Conservation (phyloP, 768 basidiomycete genomes). For the Hebeloma cylindrosporum region DNA sequence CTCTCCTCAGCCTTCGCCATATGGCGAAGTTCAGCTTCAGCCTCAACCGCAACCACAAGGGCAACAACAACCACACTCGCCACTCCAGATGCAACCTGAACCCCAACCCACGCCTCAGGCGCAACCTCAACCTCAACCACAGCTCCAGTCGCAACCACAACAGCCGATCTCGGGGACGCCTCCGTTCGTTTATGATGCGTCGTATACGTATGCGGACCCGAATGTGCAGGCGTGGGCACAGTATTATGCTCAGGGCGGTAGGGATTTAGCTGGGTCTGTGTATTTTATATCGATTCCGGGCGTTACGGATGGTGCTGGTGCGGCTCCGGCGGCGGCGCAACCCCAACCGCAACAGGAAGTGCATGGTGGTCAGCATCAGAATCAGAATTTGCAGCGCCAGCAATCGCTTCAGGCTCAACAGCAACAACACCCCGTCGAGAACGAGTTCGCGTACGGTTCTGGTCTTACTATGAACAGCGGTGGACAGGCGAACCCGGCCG, state of each 20-base stretch:
- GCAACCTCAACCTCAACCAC: slow-evolving; percentile 27
- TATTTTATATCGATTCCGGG: slow-evolving; percentile 83
- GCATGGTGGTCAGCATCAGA: slow-evolving; percentile 24
- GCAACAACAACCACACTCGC: slow-evolving; percentile 21
- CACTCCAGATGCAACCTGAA: no score
- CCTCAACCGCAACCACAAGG: slow-evolving; percentile 31
- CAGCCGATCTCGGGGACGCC: slow-evolving; percentile 35
- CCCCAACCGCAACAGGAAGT: slow-evolving; percentile 14
- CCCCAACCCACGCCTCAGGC: slow-evolving; percentile 22
- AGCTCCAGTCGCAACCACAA: slow-evolving; percentile 27
- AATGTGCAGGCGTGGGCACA: slow-evolving; percentile 87
- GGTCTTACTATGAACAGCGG: slow-evolving; percentile 5
- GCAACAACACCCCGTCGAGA: slow-evolving; percentile 12
- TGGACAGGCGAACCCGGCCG: slow-evolving; percentile 7
- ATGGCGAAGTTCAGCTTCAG: slow-evolving; percentile 26
- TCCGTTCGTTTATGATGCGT: slow-evolving; percentile 63
- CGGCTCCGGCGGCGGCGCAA: slow-evolving; percentile 12
- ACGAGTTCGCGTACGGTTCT: slow-evolving; percentile 10
- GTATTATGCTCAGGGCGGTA: slow-evolving; percentile 82
- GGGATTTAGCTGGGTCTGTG: slow-evolving; percentile 69
- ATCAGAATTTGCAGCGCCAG: slow-evolving; percentile 17
- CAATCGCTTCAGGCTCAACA: slow-evolving; percentile 17
- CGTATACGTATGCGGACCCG: slow-evolving; percentile 67
- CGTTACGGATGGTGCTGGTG: slow-evolving; percentile 46
- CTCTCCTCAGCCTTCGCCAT: slow-evolving; percentile 22